phyloP scores from a whole-genome alignment of 345 rosid genomes.

The Moricandia arvensis region DNA sequence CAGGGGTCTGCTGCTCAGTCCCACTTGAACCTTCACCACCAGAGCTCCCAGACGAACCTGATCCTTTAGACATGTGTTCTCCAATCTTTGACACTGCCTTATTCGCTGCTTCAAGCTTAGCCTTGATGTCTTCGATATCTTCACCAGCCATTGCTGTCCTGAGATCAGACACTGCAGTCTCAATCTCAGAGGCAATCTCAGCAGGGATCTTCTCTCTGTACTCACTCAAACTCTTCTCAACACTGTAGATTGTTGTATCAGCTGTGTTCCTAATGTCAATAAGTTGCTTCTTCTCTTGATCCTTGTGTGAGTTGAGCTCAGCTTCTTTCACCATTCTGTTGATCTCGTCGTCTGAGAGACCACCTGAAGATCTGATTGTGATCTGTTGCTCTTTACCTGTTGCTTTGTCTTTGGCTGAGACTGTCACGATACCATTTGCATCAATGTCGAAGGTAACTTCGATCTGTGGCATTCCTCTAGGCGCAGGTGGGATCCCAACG shows the following conservation, averaged over 20 bases:
- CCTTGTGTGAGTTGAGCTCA: slow-evolving; percentile 45
- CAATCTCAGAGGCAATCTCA: slow-evolving; percentile 47
- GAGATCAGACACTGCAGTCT: slow-evolving; percentile 45
- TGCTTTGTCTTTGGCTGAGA: slow-evolving; percentile 50
- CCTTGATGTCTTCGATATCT: slow-evolving; percentile 47
- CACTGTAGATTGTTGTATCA: slow-evolving; percentile 46
- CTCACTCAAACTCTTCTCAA: slow-evolving; percentile 51
- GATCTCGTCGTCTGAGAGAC: slow-evolving; percentile 46
- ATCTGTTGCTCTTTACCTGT: slow-evolving; percentile 48
- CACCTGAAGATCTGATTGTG: slow-evolving; percentile 49
- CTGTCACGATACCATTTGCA: slow-evolving; percentile 49
- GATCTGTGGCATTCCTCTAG: slow-evolving; percentile 46
- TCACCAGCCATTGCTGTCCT: slow-evolving; percentile 48
- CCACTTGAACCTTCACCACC: slow-evolving; percentile 36
- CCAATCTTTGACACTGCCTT: slow-evolving; percentile 63
- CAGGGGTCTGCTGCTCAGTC: slow-evolving; percentile 47
- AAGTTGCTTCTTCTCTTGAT: slow-evolving; percentile 47
- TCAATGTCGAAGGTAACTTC: slow-evolving; percentile 52
- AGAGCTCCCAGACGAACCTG: slow-evolving; percentile 35
- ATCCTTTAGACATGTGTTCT: slow-evolving; percentile 50
- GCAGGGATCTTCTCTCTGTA: slow-evolving; percentile 50
- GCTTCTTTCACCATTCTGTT: slow-evolving; percentile 59
- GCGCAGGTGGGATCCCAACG: slow-evolving; percentile 49
- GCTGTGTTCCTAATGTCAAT: slow-evolving; percentile 47
- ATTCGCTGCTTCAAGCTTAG: slow-evolving; percentile 54